phyloP scores from a whole-genome alignment of 1,284 basidiomycete genomes.

The Melampsora larici-populina region DNA sequence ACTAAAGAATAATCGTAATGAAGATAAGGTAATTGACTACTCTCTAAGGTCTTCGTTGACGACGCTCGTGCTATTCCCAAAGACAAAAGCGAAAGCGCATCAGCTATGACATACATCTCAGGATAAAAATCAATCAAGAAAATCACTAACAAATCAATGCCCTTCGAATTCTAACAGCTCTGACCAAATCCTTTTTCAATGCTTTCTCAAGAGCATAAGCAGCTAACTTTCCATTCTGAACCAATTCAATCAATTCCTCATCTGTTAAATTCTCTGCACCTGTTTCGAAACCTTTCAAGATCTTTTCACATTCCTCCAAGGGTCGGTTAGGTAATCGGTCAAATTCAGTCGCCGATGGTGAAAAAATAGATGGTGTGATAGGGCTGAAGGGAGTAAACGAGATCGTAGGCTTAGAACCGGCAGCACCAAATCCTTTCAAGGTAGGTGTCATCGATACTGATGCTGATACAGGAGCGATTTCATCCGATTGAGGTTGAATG shows the following conservation, averaged over 20 bases:
- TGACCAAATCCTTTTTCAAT: slow-evolving; percentile 70
- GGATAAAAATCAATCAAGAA: slow-evolving; percentile 8
- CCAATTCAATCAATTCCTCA: slow-evolving; percentile 85
- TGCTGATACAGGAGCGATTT: neutral
- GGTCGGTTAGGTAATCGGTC: slow-evolving; percentile 14
- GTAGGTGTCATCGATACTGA: slow-evolving; percentile 28
- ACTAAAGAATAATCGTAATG: slow-evolving; percentile 93
- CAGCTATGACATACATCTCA: neutral
- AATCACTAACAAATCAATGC: slow-evolving; percentile 66
- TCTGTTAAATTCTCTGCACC: slow-evolving; percentile 68
- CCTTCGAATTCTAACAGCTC: slow-evolving; percentile 82
- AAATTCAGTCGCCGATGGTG: neutral
- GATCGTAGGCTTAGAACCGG: slow-evolving; percentile 17
- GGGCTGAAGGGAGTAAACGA: slow-evolving; percentile 6
- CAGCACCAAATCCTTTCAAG: slow-evolving; percentile 38
- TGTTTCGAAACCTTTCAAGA: slow-evolving; percentile 71
- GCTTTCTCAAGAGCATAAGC: slow-evolving; percentile 93
- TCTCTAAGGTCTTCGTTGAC: slow-evolving; percentile 76
- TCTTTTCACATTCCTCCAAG: slow-evolving; percentile 56
- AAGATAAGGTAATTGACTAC: slow-evolving; percentile 74
- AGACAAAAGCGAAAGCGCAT: neutral
- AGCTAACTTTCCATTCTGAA: slow-evolving; percentile 88
- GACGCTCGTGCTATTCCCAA: slow-evolving; percentile 68
- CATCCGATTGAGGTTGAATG: neutral
- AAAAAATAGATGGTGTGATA: neutral